phyloP scores from a whole-genome alignment of 225 moss, liverwort and hornwort species.

The Thuidium tamariscinum region DNA sequence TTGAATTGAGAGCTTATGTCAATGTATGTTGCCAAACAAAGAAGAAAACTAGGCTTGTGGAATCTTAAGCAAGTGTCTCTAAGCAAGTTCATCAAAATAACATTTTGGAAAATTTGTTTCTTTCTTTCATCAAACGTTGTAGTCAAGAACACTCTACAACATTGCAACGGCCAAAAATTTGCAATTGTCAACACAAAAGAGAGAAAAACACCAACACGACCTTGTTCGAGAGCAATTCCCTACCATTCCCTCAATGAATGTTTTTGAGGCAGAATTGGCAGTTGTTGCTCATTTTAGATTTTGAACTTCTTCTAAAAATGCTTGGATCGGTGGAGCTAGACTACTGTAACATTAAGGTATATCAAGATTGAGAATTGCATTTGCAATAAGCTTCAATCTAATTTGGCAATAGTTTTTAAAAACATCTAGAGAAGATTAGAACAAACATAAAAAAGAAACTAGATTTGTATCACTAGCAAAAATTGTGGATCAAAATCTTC shows the following conservation, averaged over 20 bases:
- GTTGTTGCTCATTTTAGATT: background rate
- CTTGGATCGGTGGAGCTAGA: rapidly evolving
- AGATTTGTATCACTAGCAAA: rapidly evolving
- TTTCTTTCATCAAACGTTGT: background rate
- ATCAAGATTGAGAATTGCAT: background rate
- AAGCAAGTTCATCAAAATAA: background rate
- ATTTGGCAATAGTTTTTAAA: rapidly evolving
- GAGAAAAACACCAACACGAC: background rate
- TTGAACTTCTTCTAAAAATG: background rate
- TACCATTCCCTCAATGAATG: no score
- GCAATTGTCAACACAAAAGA: background rate
- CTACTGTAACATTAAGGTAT: no score
- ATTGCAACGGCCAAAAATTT: background rate
- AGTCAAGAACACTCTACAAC: background rate
- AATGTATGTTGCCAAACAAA: no score
- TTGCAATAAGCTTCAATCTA: background rate
- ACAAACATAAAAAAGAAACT: background rate
- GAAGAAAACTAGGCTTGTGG: background rate
- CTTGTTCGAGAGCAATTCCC: background rate
- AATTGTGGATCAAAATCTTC: background rate
- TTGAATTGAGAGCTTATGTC: no score
- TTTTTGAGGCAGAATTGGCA: background rate
- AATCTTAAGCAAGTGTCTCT: background rate
- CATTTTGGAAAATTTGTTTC: background rate
- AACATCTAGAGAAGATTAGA: background rate